These are phyloP conservation scores for Tylopilus sp. DNA, from an alignment of 1,284 basidiomycete genomes.

Conservation along the genomic window DNA sequence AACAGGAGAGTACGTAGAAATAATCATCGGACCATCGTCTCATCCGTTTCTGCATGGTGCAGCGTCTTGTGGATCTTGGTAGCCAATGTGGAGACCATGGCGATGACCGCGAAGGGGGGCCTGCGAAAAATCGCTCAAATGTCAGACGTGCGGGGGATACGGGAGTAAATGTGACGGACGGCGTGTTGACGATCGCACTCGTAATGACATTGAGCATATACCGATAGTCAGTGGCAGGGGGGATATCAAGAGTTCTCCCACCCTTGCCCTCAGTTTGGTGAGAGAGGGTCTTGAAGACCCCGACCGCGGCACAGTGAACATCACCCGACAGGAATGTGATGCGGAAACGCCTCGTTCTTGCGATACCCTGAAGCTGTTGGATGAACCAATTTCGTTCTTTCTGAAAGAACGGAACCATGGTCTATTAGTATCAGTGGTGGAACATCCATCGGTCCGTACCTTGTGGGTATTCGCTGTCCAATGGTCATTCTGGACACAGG, in stretches of 20 bases:
- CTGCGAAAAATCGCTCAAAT: conserved; percentile 34
- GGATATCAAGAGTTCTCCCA: conserved; percentile 46
- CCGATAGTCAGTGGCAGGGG: conserved; percentile 62
- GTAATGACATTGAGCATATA: conserved; percentile 86
- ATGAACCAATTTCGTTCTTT: conserved; percentile 91
- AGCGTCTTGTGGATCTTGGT: conserved; percentile 82
- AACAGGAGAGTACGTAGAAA: background rate
- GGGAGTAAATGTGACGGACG: conserved; percentile 45
- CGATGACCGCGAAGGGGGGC: conserved; percentile 74
- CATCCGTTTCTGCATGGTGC: conserved; percentile 75
- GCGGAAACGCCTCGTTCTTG: conserved; percentile 57
- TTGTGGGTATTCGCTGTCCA: conserved; percentile 85
- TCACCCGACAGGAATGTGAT: conserved; percentile 88
- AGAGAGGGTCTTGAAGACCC: conserved; percentile 66
- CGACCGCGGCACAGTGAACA: conserved; percentile 86
- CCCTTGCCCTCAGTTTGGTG: conserved; percentile 31
- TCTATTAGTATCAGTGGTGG: background rate
- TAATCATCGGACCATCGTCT: conserved; percentile 65
- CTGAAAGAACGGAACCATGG: conserved; percentile 36
- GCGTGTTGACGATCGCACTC: conserved; percentile 80
- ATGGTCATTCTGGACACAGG: conserved; percentile 67
- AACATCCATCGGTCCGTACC: conserved; percentile 34
- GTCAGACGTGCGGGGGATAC: conserved; percentile 1
- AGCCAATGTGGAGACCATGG: conserved; percentile 77
- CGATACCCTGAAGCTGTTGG: conserved; percentile 70